phyloP scores from a whole-genome alignment of 164 flowering plant genomes.

The Annona squamosa region DNA sequence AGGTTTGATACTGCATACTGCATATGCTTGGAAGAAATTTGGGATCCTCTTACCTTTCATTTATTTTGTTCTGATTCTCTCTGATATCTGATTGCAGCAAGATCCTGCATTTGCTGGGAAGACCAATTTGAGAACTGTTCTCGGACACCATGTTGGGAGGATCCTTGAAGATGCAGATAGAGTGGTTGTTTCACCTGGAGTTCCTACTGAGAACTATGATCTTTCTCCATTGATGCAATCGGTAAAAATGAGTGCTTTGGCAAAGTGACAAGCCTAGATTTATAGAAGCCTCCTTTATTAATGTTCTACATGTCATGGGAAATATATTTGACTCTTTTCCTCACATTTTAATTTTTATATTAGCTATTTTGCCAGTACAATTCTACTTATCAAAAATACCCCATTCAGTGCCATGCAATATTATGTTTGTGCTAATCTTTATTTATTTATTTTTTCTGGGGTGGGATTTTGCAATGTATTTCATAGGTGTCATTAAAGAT shows the following conservation, averaged over 20 bases:
- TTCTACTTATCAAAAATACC: not conserved
- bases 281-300: not conserved
- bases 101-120: conserved; percentile 22
- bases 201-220: conserved; percentile 30
- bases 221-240: conserved; percentile 28
- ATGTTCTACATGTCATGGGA: not conserved
- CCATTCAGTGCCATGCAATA: too few relatives aligned
- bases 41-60: not conserved
- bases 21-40: not conserved
- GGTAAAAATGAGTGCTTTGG: conserved; percentile 15
- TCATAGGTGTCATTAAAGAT: not conserved
- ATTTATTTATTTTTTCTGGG: not conserved
- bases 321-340: not conserved
- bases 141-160: conserved; percentile 24
- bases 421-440: not conserved
- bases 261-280: not conserved
- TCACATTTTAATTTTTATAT: not conserved
- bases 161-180: conserved; percentile 28
- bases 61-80: not conserved
- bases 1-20: conserved; percentile 14
- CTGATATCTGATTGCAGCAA: conserved; percentile 15
- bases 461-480: not conserved
- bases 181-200: conserved; percentile 44
- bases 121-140: conserved; percentile 23
- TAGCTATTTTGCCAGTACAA: not conserved